Conservation (phyloP, 495 filamentous ascomycete genomes). For the Daldinia vernicosa region DNA sequence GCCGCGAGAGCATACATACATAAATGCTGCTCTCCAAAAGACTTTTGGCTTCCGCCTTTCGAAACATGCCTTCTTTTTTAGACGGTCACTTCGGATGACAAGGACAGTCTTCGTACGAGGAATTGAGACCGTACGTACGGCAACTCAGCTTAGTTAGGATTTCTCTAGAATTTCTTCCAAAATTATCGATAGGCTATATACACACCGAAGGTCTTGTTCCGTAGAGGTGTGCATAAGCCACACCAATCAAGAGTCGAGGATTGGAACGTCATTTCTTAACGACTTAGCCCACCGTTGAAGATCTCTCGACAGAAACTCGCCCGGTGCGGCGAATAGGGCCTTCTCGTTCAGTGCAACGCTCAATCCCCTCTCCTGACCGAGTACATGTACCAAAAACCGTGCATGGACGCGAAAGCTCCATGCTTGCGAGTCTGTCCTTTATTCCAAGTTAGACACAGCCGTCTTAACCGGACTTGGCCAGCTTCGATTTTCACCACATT, state of each 20-base stretch:
- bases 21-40: not conserved
- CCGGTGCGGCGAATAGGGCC: slow-evolving; percentile 35
- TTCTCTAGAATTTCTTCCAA: not conserved
- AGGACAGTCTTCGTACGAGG: slow-evolving; percentile 10
- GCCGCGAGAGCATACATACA: slow-evolving; percentile 1
- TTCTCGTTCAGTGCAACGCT: slow-evolving; percentile 30
- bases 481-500: slow-evolving; percentile 28
- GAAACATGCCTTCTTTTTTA: slow-evolving; percentile 11
- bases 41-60: slow-evolving; percentile 19
- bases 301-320: slow-evolving; percentile 32
- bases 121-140: slow-evolving; percentile 1
- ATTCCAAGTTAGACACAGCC: slow-evolving; percentile 26
- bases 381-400: slow-evolving; percentile 25
- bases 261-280: slow-evolving; percentile 30
- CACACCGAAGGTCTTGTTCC: slow-evolving; percentile 27
- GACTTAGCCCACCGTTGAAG: slow-evolving; percentile 34
- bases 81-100: slow-evolving; percentile 19
- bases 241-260: slow-evolving; percentile 34
- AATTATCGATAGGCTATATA: slow-evolving; percentile 12
- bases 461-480: slow-evolving; percentile 44
- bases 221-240: slow-evolving; percentile 30
- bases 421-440: slow-evolving; percentile 27
- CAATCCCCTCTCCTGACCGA: slow-evolving; percentile 37
- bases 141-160: slow-evolving; percentile 8
- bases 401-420: slow-evolving; percentile 30